Evolutionary conservation across 1,139 yeast species (phyloP).

Genomic region (Kazachstania sp.): DNA sequence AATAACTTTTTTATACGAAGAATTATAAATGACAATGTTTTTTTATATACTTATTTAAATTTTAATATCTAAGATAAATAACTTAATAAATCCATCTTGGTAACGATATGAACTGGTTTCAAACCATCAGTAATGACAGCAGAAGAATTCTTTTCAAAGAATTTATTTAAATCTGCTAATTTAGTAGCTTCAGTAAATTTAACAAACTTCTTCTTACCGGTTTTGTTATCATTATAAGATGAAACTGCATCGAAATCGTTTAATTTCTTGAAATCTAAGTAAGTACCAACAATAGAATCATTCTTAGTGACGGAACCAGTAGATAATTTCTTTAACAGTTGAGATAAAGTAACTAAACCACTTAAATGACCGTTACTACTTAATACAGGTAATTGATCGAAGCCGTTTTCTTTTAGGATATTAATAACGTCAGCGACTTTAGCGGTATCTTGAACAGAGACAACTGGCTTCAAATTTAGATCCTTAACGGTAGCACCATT

Average conservation of each 20-base stretch:
- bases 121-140: constrained; percentile 75
- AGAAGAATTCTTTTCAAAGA: constrained; percentile 80
- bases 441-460: constrained; percentile 58
- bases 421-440: constrained; percentile 61
- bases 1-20: no score
- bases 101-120: constrained; percentile 76
- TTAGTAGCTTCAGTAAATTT: constrained; percentile 64
- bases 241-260: constrained; percentile 55
- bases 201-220: constrained; percentile 59
- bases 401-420: constrained; percentile 66
- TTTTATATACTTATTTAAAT: neutral
- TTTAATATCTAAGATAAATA: constrained; percentile 35
- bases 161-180: constrained; percentile 60
- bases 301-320: constrained; percentile 52
- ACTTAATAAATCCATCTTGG: constrained; percentile 76
- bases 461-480: constrained; percentile 73
- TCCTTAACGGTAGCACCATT: constrained; percentile 60
- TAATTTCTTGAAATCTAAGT: constrained; percentile 68
- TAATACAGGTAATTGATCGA: constrained; percentile 80
- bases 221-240: constrained; percentile 54
- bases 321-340: constrained; percentile 59
- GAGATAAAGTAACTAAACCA: constrained; percentile 73
- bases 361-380: constrained; percentile 52
- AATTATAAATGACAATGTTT: no score
- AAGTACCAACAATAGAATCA: constrained; percentile 53